Evolutionary conservation across 1,139 yeast genomes (phyloP).

Genomic region (Tardiomyces blankii): DNA sequence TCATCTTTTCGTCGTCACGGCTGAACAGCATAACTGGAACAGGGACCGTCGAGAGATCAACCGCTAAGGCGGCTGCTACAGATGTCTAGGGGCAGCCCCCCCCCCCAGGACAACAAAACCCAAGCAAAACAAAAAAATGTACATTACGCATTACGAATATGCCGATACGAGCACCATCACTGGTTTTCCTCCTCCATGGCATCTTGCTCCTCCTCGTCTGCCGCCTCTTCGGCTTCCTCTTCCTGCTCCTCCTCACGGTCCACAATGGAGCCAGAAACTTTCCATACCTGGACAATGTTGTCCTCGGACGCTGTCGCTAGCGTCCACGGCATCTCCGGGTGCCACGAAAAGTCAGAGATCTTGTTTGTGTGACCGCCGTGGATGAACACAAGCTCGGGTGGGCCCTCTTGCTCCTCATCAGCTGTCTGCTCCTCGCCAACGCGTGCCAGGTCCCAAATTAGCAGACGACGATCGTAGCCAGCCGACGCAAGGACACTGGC

Average conservation of each 20-base stretch:
- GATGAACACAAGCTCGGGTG: slow-evolving; percentile 45
- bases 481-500: slow-evolving; percentile 59
- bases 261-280: slow-evolving; percentile 13
- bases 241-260: not conserved
- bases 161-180: slow-evolving; percentile 3
- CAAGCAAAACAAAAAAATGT: too few species aligned
- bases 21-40: too few species aligned
- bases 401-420: slow-evolving; percentile 33
- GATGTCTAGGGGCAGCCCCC: too few species aligned
- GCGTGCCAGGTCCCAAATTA: slow-evolving; percentile 54
- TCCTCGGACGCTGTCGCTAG: slow-evolving; percentile 78
- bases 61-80: too few species aligned
- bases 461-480: slow-evolving; percentile 63
- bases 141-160: too few species aligned
- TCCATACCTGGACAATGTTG: slow-evolving; percentile 82
- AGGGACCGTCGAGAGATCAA: too few species aligned
- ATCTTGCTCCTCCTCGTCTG: slow-evolving; percentile 29
- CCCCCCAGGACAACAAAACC: too few species aligned
- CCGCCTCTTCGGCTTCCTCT: slow-evolving; percentile 12
- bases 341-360: slow-evolving; percentile 83
- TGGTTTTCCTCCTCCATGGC: slow-evolving; percentile 23
- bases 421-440: slow-evolving; percentile 31
- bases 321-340: slow-evolving; percentile 66
- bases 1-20: too few species aligned
- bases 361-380: slow-evolving; percentile 92